Conservation (phyloP, 2,329 filamentous ascomycete species). For the Rhynchosporium agropyri region DNA sequence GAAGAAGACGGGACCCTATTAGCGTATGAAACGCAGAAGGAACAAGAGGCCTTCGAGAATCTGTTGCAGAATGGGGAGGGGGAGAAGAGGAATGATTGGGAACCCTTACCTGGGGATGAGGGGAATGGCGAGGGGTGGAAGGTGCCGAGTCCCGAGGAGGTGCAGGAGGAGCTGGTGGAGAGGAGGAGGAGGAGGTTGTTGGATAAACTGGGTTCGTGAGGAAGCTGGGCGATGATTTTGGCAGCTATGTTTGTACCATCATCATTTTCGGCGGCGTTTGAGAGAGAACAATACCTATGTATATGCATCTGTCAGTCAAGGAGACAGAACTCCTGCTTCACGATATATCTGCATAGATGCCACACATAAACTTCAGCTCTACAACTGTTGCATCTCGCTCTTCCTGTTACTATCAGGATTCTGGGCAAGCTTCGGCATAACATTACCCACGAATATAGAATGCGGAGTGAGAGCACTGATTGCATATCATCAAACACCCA, state of each 20-base stretch:
- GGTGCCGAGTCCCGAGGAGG: constrained; percentile 83
- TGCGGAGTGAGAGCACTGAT: no score
- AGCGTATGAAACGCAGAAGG: constrained; percentile 79
- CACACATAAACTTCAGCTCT: no score
- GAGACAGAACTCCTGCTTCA: no score
- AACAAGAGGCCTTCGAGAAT: constrained; percentile 75
- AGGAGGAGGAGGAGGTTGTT: constrained; percentile 80
- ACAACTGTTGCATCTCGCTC: no score
- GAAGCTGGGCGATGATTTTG: neutral
- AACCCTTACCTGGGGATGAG: constrained; percentile 81
- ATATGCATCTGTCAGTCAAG: no score
- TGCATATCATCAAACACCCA: no score
- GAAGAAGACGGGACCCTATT: constrained; percentile 86
- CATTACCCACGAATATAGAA: no score
- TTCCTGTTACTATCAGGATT: no score
- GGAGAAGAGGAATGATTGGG: constrained; percentile 71
- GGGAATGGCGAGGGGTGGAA: constrained; percentile 84
- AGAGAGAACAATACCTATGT: no score
- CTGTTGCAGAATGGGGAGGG: constrained; percentile 60
- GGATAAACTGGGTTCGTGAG: constrained; percentile 61
- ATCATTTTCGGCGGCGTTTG: no score
- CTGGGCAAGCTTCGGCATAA: no score
- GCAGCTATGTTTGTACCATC: neutral
- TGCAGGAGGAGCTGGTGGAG: constrained; percentile 92
- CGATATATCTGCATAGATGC: no score